These are phyloP conservation scores for Talaromyces sp. DNA, from an alignment of 2,329 filamentous ascomycete species.

Conservation along the genomic window DNA sequence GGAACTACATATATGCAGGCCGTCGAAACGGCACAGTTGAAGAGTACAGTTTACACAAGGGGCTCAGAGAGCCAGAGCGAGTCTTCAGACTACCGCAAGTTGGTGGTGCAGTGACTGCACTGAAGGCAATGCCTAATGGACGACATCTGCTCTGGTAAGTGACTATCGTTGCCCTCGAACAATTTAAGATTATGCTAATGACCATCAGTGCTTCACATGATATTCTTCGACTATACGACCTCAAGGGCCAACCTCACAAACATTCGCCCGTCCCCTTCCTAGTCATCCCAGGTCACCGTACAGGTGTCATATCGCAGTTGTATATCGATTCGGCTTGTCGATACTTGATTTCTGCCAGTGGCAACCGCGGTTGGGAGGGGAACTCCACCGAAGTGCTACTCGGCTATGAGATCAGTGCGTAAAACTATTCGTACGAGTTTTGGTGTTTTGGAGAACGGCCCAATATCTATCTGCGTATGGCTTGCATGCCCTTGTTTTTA, in stretches of 20 bases:
- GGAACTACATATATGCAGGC: constrained; percentile 91
- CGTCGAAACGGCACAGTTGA: constrained; percentile 89
- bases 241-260: constrained; percentile 64
- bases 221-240: constrained; percentile 87
- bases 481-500: neutral
- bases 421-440: neutral
- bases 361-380: constrained; percentile 93
- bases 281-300: constrained; percentile 88
- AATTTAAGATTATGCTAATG: neutral
- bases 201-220: constrained; percentile 74
- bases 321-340: constrained; percentile 83
- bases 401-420: constrained; percentile 79
- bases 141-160: constrained; percentile 79
- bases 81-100: constrained; percentile 84
- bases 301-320: constrained; percentile 80
- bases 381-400: constrained; percentile 83
- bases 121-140: constrained; percentile 88
- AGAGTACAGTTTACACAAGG: constrained; percentile 83
- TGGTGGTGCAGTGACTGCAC: constrained; percentile 82
- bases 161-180: constrained; percentile 8
- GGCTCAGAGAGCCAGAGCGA: constrained; percentile 69
- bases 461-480: constrained; percentile 17
- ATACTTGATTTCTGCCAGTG: constrained; percentile 88
- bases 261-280: constrained; percentile 85
- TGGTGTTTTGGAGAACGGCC: constrained; percentile 20